phyloP scores from a whole-genome alignment of 108 stramenopile genomes.

The Asterionellopsis glacialis region DNA sequence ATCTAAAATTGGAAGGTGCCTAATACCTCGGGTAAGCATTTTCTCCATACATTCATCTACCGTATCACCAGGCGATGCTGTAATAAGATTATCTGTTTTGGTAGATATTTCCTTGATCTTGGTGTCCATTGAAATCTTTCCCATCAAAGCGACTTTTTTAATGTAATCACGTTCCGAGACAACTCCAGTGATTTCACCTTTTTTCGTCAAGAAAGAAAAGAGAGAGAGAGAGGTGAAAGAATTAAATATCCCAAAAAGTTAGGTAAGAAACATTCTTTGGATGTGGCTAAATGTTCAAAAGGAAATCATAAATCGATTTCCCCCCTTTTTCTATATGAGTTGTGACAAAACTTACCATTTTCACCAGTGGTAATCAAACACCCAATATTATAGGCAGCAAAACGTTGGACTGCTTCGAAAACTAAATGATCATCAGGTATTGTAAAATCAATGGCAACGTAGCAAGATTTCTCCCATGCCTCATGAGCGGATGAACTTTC shows the following conservation, averaged over 20 bases:
- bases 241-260: background rate
- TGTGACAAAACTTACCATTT: slow-evolving; percentile 36
- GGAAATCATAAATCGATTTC: too few relatives aligned
- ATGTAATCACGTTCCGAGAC: slow-evolving; percentile 91
- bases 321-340: too few relatives aligned
- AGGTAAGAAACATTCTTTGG: background rate
- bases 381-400: slow-evolving; percentile 82
- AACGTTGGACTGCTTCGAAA: slow-evolving; percentile 63
- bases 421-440: slow-evolving; percentile 51
- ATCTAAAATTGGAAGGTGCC: slow-evolving; percentile 87
- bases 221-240: background rate
- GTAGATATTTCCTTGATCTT: slow-evolving; percentile 85
- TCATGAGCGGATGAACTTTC: slow-evolving; percentile 29
- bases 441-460: slow-evolving; percentile 70
- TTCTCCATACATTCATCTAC: slow-evolving; percentile 89
- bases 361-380: slow-evolving; percentile 77
- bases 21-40: slow-evolving; percentile 87
- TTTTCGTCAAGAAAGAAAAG: slow-evolving; percentile 16
- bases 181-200: slow-evolving; percentile 73
- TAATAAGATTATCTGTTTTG: slow-evolving; percentile 73
- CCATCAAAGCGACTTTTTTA: slow-evolving; percentile 79
- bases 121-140: slow-evolving; percentile 27
- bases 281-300: slow-evolving; percentile 2
- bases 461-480: slow-evolving; percentile 69
- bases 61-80: slow-evolving; percentile 69